Evolutionary conservation across 768 basidiomycete genomes (phyloP), one percentile per base, ranked within the genome.

Genomic region (Rhodotorula diobovata): DNA sequence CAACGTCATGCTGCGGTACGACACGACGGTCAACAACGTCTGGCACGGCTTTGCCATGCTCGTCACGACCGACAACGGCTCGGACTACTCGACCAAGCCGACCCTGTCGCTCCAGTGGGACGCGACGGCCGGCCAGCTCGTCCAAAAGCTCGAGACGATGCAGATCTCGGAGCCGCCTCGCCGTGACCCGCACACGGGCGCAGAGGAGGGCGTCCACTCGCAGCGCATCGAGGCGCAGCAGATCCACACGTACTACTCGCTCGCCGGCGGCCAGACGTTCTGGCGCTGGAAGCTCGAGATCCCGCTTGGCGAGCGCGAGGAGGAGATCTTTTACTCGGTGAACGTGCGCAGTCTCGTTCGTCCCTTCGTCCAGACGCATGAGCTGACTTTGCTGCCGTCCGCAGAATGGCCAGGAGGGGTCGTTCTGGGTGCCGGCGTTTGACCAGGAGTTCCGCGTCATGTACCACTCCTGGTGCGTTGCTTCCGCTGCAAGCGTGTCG

Each of bases 261-360:
- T 68, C 39, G 72, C 78, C 69, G 94, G 93, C 10, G 88, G 89
- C 0, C 93, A 86, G 78, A 91, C 91, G 1, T 99, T 99, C 82
- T 98, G 93, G 90, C 85, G 95, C 63, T 97, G 97, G 82, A 83
- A 88, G 77, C 86, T 97, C 59, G 86, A 88, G 72, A 84, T 99
- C 65, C 92, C 91, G 0, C 80, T 97, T 4, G 83, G 84, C 3
- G 81, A 82, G 16, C 82, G 83, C 48, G 91, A 95, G 81, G 89
- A 93, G 85, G 81, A 83, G 60, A 84, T 98, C 62, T 83, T 81
- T 66, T 99, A 99, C 80, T 85, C 85, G 63, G 83, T 99, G 77
- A 97, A 98, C 79, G 82, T 85, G 18, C 89, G 93, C 39, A 25
- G 0, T n/a, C 21, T 0, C 5, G 25, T 39, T 11, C 0, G 10